These are phyloP conservation scores for Globisporangium orthogonon DNA, from an alignment of 352 stramenopile genomes.

Conservation along the genomic window DNA sequence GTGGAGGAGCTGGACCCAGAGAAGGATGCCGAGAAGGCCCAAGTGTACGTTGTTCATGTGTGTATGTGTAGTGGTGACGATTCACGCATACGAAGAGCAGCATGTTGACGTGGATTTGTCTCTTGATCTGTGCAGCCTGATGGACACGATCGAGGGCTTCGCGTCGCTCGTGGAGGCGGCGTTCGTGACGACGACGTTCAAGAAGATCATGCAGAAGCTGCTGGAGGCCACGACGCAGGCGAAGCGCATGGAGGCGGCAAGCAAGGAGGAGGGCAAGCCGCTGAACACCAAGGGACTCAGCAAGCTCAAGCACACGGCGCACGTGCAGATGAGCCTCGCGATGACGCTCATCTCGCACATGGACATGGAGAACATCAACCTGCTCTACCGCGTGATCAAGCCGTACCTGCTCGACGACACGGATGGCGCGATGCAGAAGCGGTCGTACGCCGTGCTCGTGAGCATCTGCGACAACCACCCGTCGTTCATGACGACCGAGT, in stretches of 20 bases:
- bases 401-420: slow-evolving; percentile 84
- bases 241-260: slow-evolving; percentile 50
- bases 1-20: slow-evolving; percentile 76
- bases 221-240: slow-evolving; percentile 76
- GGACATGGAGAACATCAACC: slow-evolving; percentile 60
- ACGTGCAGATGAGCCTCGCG: slow-evolving; percentile 74
- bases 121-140: slow-evolving; percentile 16
- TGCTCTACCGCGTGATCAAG: slow-evolving; percentile 87
- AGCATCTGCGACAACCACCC: slow-evolving; percentile 83
- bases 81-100: background rate
- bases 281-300: slow-evolving; percentile 30
- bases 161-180: slow-evolving; percentile 60
- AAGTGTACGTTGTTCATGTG: slow-evolving; percentile 19
- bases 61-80: background rate
- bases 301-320: slow-evolving; percentile 57
- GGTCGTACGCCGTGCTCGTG: slow-evolving; percentile 81
- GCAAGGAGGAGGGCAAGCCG: slow-evolving; percentile 20
- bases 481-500: slow-evolving; percentile 63
- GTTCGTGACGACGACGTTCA: slow-evolving; percentile 70
- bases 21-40: slow-evolving; percentile 64
- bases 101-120: background rate
- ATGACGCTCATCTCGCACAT: slow-evolving; percentile 76
- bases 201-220: slow-evolving; percentile 88
- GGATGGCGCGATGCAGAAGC: slow-evolving; percentile 86
- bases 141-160: slow-evolving; percentile 82